A percentile compares a stretch with the other conserved stretches of the same genome.
phyloP scores from a whole-genome alignment of 192 early-diverging fungal species.

The Coemansia sp. region DNA sequence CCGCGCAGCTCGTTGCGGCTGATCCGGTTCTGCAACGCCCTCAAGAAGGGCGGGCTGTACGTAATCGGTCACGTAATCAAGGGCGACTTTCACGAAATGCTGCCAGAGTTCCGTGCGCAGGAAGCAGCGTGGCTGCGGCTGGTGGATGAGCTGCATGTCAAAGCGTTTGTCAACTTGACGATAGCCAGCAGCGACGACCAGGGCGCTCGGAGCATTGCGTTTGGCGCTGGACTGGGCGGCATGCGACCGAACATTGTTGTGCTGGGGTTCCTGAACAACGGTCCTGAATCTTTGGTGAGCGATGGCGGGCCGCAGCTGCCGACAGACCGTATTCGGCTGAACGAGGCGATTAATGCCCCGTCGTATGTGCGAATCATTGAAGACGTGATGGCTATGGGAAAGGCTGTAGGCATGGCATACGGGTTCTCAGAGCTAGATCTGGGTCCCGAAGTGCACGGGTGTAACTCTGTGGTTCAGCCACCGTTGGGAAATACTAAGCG shows the following conservation, averaged over 20 bases:
- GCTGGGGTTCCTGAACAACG: constrained; percentile 57
- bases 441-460: constrained; percentile 1
- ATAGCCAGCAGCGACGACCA: constrained; percentile 52
- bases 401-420: constrained; percentile 66
- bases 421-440: constrained; percentile 59
- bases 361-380: constrained; percentile 75
- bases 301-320: constrained; percentile 36
- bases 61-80: constrained; percentile 65
- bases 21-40: constrained; percentile 66
- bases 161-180: constrained; percentile 66
- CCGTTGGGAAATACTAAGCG: not conserved
- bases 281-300: not conserved
- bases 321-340: constrained; percentile 58
- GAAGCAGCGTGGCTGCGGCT: constrained; percentile 62
- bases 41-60: constrained; percentile 72
- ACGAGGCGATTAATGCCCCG: constrained; percentile 57
- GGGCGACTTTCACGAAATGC: constrained; percentile 55
- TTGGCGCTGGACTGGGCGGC: constrained; percentile 65
- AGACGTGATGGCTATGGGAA: constrained; percentile 64
- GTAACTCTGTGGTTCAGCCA: constrained; percentile 7
- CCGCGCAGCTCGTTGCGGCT: constrained; percentile 58
- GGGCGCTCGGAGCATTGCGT: constrained; percentile 60
- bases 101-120: constrained; percentile 56
- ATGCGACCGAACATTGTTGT: constrained; percentile 71
- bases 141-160: constrained; percentile 60